Base-by-base conservation (phyloP, 2,329 filamentous ascomycete species). In the Aspergillus sclerotialis region DNA sequence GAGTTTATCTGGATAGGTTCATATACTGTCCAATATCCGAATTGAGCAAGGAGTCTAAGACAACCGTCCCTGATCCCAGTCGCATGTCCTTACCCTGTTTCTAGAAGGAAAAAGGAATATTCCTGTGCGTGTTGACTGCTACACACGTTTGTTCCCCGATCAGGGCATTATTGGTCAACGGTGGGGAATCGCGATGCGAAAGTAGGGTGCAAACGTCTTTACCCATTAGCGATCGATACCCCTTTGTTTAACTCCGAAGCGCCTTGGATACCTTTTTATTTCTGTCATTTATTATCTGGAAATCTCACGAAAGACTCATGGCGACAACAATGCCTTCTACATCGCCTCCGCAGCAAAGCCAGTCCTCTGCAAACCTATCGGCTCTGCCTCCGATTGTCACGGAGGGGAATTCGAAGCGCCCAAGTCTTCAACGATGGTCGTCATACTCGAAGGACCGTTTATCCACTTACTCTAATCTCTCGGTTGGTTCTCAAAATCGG, bases 381-480 rank as follows among this genome's bases (percentile, higher is more conserved):
- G 50, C 53, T 32, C 47, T 65, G 16, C 65, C 72, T 35, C 70
- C 71, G 25, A 63, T 76, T 33, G 58, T 71, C 38, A 73, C 72
- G 14, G 70, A 69, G 39, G 60, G 64, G 35, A 58, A 67, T 9
- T 62, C 71, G 43, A 78, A 74, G 53, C 73, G 76, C 56, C 70
- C 80, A 54, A 75, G 69, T 52, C 61, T 76, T 39, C 72, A 80
- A 50, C 69, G 79, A 48, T 81, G 84, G 62, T 87, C 84, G 52
- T 84, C 87, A 54, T 84, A 80, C 51, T 81, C 82, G 43, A 89
- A 80, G 64, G 84, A 85, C 56, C 78, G 88, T 37, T 70, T 93
- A 51, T 94, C 88, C 43, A 84, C 86, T 54, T 90, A 89, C 66
- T 92, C 85, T 43, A 80, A 73, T 50, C 68, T 77, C 39, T 89